Evolutionary conservation across 225 moss, liverwort and hornwort species (phyloP), one percentile per base, ranked within the genome.

Genomic region (Polytrichum formosum): DNA sequence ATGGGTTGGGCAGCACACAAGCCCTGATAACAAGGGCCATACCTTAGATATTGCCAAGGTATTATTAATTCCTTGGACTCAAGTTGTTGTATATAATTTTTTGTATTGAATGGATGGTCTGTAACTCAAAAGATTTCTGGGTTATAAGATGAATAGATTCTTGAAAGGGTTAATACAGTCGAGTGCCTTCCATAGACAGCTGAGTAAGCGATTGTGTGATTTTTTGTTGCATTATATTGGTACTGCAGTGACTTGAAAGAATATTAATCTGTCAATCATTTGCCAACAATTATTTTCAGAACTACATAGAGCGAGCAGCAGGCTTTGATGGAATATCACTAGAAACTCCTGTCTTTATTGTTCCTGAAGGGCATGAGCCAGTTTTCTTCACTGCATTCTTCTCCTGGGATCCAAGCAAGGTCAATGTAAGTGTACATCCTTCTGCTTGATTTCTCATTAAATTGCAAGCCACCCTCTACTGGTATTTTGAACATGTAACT

Each of bases 351-450:
- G 62, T 92, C 9, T 92, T 82, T 70, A 75, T 81, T 76, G 76
- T 92, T 72, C 75, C 88, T 31, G 90, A 98, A 79, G 91, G 94
- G 68, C 85, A 83, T 67, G 94, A 98, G 56, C 91, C 98, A 27
- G 70, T 70, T 23, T 94, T 92, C 75, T 98, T 98, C 77, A 94
- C 90, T 54, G 63, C 70, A 5, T 87, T 82, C 76, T 98, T 98
- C 55, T 73, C 75, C 33, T 98, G 94, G 98, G 89, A 90, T 77
- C 54, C 85, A 63, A 78, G 84, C 75, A 98, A 94, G 78, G 85
- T 84, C 65, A 82, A 80, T 74, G 94, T 97, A 63, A 85, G 87
- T 58, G 6, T 58, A 58, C 58, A n/a, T 58, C 6, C 20, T 46
- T 46, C 4, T 0, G 13, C 13, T 46, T 3, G 46, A 9, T 35